Percentiles rank a stretch among this genome's conserved stretches.
Conservation (phyloP, 495 filamentous ascomycete genomes). For the Cercophora newfieldiana region DNA sequence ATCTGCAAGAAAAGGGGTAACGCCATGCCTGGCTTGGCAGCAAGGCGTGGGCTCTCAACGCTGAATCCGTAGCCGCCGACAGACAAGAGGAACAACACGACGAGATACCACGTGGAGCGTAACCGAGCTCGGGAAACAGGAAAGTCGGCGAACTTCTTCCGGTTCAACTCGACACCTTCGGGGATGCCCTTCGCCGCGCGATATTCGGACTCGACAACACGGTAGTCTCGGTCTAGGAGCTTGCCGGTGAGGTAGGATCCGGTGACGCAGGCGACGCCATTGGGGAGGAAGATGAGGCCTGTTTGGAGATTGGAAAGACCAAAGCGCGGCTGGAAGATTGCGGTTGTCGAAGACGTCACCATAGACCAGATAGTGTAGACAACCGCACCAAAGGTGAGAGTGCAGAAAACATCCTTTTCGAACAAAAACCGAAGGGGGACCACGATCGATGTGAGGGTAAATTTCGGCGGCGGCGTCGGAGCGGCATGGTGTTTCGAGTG, state of each 20-base stretch:
- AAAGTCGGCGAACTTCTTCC: conserved; percentile 56
- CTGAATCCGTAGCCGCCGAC: conserved; percentile 56
- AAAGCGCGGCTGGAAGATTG: conserved; percentile 46
- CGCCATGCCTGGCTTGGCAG: conserved; percentile 30
- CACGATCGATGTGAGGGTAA: conserved; percentile 46
- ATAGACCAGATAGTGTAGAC: conserved; percentile 35
- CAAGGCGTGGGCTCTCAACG: conserved; percentile 44
- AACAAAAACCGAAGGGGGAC: conserved; percentile 58
- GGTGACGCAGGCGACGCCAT: conserved; percentile 30
- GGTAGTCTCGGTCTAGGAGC: conserved; percentile 32
- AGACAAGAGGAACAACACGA: conserved; percentile 35
- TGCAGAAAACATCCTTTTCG: conserved; percentile 59
- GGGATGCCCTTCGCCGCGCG: conserved; percentile 43
- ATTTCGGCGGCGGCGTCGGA: conserved; percentile 39
- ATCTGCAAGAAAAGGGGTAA: conserved; percentile 50
- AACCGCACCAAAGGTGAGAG: conserved; percentile 53
- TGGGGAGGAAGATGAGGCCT: conserved; percentile 39
- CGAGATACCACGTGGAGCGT: conserved; percentile 28
- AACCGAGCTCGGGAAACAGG: conserved; percentile 64
- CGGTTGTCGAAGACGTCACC: conserved; percentile 32
- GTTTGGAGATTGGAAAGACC: conserved; percentile 55
- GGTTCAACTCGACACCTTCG: conserved; percentile 46
- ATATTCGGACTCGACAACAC: conserved; percentile 22
- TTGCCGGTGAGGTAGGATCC: conserved; percentile 28
- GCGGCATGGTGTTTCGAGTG: neutral